Evolutionary conservation across 441 rosid species (phyloP).

Genomic region (Flueggea neowawraea): DNA sequence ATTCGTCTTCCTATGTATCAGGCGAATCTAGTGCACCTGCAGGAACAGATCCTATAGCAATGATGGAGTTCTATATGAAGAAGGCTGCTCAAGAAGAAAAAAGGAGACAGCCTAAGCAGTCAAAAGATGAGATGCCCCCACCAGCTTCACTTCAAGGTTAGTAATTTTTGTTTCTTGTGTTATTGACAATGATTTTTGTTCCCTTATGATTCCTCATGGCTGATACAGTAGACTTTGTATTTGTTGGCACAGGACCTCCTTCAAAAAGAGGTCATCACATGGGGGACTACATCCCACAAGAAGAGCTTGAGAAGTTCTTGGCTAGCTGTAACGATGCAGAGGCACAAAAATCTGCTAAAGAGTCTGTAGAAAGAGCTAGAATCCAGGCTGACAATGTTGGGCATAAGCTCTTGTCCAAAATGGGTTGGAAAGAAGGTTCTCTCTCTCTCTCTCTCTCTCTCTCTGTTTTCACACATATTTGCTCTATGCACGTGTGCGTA

Average conservation of each 20-base stretch:
- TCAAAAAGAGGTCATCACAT: slow-evolving; percentile 91
- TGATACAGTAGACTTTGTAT: too few species aligned
- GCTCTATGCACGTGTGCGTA: too few species aligned
- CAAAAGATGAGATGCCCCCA: slow-evolving; percentile 98
- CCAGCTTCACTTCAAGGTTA: slow-evolving; percentile 93
- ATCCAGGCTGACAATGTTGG: slow-evolving; percentile 98
- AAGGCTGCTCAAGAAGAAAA: slow-evolving; percentile 96
- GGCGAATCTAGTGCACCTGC: slow-evolving; percentile 51
- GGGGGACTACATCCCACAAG: slow-evolving; percentile 95
- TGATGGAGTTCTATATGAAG: slow-evolving; percentile 99
- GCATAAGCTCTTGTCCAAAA: slow-evolving; percentile 89
- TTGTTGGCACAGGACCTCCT: slow-evolving; percentile 15
- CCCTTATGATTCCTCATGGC: too few species aligned
- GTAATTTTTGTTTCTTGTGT: neutral
- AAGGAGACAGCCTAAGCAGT: slow-evolving; percentile 85
- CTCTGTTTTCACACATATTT: neutral
- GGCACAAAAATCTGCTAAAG: slow-evolving; percentile 60
- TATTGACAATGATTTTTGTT: too few species aligned
- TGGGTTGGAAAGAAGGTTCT: slow-evolving; percentile 99
- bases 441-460: slow-evolving; percentile 11
- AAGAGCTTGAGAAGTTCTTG: slow-evolving; percentile 92
- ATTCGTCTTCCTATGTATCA: slow-evolving; percentile 12
- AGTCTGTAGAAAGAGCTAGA: slow-evolving; percentile 72
- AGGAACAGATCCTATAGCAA: slow-evolving; percentile 84
- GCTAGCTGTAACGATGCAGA: slow-evolving; percentile 77